phyloP scores from a whole-genome alignment of 1,284 basidiomycete species.

The Amylostereum areolatum region DNA sequence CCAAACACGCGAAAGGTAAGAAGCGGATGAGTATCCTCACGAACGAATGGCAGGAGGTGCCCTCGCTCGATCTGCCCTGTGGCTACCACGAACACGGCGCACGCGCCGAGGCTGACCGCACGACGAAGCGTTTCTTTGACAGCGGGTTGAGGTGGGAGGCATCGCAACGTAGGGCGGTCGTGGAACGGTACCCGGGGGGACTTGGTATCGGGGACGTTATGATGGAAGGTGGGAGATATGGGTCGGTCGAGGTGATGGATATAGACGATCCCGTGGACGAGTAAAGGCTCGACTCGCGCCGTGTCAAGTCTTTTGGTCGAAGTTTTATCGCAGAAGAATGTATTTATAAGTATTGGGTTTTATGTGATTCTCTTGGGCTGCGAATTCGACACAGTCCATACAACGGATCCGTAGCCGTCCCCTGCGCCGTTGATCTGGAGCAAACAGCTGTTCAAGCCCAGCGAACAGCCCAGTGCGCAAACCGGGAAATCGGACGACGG shows the following conservation, averaged over 20 bases:
- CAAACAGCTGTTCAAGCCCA: too few species aligned
- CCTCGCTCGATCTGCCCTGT: slow-evolving; percentile 33
- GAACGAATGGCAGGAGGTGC: background rate
- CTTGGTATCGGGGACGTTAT: background rate
- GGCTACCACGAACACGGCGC: slow-evolving; percentile 27
- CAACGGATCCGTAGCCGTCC: too few species aligned
- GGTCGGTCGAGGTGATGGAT: background rate
- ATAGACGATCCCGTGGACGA: too few species aligned
- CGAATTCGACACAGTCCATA: too few species aligned
- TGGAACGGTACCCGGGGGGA: background rate
- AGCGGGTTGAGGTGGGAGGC: background rate
- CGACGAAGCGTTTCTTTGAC: background rate
- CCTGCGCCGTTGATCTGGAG: too few species aligned
- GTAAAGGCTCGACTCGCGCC: too few species aligned
- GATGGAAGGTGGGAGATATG: background rate
- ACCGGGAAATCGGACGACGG: too few species aligned
- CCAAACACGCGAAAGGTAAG: slow-evolving; percentile 15
- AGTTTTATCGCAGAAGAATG: too few species aligned
- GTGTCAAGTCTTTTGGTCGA: too few species aligned
- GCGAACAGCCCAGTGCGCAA: too few species aligned
- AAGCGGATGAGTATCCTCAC: slow-evolving; percentile 1
- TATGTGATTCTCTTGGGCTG: too few species aligned
- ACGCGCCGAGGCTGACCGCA: slow-evolving; percentile 20
- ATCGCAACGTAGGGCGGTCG: background rate
- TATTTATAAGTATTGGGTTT: too few species aligned